phyloP scores from a whole-genome alignment of 139 green algal species.

The Axilococcus clingmanii region DNA sequence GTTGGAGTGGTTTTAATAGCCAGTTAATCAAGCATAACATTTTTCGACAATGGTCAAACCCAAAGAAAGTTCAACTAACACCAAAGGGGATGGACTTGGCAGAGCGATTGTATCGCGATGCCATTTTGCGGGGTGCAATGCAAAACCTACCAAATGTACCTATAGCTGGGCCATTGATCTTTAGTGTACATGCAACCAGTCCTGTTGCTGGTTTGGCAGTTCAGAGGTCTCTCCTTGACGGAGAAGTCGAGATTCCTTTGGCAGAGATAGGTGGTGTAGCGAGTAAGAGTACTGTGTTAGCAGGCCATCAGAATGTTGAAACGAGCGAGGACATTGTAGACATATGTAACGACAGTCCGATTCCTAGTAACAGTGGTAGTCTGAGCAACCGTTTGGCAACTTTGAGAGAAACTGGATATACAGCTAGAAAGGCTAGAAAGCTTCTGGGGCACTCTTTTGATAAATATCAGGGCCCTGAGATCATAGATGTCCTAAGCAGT shows the following conservation, averaged over 20 bases:
- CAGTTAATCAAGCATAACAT: slow-evolving; percentile 15
- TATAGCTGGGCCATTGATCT: slow-evolving; percentile 9
- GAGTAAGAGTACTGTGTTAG: not conserved
- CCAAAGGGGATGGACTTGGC: slow-evolving; percentile 29
- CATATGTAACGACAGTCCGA: not conserved
- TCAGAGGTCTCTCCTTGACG: too few species aligned
- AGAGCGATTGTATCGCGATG: slow-evolving; percentile 43
- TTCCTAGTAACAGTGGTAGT: not conserved
- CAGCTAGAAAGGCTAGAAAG: slow-evolving; percentile 12
- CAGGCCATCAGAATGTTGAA: not conserved
- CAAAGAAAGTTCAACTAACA: slow-evolving; percentile 19
- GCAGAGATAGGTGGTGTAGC: not conserved
- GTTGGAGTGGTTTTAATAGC: slow-evolving; percentile 16
- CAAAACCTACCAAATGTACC: slow-evolving; percentile 7
- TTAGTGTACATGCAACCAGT: too few species aligned
- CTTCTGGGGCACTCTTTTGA: not conserved
- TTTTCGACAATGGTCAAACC: slow-evolving; percentile 7
- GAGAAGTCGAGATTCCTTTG: not conserved
- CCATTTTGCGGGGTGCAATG: slow-evolving; percentile 16
- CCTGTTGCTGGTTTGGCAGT: too few species aligned
- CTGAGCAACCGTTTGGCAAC: slow-evolving; percentile 5
- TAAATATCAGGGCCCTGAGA: slow-evolving; percentile 1
- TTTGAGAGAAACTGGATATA: slow-evolving; percentile 20
- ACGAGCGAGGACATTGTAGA: not conserved
- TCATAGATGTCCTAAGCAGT: not conserved